phyloP scores from a whole-genome alignment of 2,329 filamentous ascomycete species.

The Emericellopsis cladophorae region DNA sequence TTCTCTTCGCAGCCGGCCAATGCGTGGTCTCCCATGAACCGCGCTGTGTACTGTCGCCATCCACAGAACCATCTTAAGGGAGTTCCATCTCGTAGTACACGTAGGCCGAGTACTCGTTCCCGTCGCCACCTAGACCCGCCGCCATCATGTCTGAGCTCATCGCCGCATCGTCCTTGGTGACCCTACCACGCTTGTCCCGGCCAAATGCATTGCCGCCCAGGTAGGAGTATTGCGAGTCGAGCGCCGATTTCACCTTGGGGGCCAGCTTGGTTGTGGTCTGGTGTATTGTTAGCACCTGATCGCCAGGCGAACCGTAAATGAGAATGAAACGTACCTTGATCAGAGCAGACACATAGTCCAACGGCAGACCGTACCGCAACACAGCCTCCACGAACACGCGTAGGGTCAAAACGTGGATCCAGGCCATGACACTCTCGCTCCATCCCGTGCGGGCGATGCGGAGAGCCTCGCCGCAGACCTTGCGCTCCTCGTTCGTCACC shows the following conservation, averaged over 20 bases:
- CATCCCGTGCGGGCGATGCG: constrained; percentile 82
- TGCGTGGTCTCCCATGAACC: too few species aligned
- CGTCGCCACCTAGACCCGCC: constrained; percentile 55
- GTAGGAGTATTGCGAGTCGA: constrained; percentile 82
- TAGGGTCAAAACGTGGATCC: constrained; percentile 83
- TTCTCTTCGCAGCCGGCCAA: too few species aligned
- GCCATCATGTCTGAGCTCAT: constrained; percentile 75
- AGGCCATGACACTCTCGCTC: constrained; percentile 92
- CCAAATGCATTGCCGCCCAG: constrained; percentile 90
- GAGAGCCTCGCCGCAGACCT: constrained; percentile 85
- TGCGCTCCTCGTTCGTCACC: constrained; percentile 73
- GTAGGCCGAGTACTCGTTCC: constrained; percentile 83
- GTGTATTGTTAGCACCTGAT: background rate
- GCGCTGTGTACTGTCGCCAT: background rate
- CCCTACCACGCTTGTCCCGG: constrained; percentile 82
- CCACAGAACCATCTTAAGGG: constrained; percentile 15
- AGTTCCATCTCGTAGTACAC: constrained; percentile 96
- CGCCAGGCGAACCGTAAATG: too few species aligned
- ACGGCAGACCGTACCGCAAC: constrained; percentile 82
- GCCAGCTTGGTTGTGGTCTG: constrained; percentile 74
- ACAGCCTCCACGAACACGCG: constrained; percentile 97
- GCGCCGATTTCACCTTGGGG: constrained; percentile 64
- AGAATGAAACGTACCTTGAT: constrained; percentile 53
- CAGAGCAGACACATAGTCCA: constrained; percentile 78
- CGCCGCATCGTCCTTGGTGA: constrained; percentile 77